Evolutionary conservation across 176 grass and related monocot species (phyloP).

Genomic region (Avena atlantica): DNA sequence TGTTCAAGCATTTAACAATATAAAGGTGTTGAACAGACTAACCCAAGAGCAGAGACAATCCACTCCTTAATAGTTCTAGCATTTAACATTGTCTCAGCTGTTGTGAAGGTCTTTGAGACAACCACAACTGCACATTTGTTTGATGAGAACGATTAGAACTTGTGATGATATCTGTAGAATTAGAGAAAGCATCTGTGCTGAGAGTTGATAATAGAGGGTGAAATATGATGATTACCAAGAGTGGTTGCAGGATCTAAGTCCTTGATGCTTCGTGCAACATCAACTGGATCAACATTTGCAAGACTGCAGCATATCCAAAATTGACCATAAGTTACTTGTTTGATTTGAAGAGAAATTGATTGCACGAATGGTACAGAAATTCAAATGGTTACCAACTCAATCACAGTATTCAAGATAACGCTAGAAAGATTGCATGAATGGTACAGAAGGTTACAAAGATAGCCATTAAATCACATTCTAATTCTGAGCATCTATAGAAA

Average conservation of each 20-base stretch:
- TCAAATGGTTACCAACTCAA: neutral
- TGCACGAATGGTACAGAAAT: neutral
- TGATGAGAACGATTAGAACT: neutral
- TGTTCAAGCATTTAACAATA: neutral
- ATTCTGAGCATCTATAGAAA: neutral
- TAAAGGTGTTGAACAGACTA: slow-evolving; percentile 45
- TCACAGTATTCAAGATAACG: neutral
- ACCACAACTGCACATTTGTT: slow-evolving; percentile 77
- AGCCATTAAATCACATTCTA: neutral
- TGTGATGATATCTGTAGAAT: slow-evolving; percentile 25
- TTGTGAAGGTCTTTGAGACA: slow-evolving; percentile 99
- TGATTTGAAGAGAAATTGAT: slow-evolving; percentile 33
- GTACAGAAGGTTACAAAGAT: neutral
- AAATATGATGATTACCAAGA: slow-evolving; percentile 62
- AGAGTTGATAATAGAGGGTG: neutral
- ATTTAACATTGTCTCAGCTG: slow-evolving; percentile 99
- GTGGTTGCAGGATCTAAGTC: slow-evolving; percentile 96
- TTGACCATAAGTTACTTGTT: slow-evolving; percentile 2
- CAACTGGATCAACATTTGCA: slow-evolving; percentile 99
- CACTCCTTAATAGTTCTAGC: slow-evolving; percentile 97
- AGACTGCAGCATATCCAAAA: slow-evolving; percentile 66
- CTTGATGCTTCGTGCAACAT: slow-evolving; percentile 91
- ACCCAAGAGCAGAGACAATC: slow-evolving; percentile 93
- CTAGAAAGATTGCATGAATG: neutral
- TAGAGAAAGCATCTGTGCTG: slow-evolving; percentile 17